Evolutionary conservation across 2,329 filamentous ascomycete species (phyloP).

Genomic region (Fusarium anthophilum): DNA sequence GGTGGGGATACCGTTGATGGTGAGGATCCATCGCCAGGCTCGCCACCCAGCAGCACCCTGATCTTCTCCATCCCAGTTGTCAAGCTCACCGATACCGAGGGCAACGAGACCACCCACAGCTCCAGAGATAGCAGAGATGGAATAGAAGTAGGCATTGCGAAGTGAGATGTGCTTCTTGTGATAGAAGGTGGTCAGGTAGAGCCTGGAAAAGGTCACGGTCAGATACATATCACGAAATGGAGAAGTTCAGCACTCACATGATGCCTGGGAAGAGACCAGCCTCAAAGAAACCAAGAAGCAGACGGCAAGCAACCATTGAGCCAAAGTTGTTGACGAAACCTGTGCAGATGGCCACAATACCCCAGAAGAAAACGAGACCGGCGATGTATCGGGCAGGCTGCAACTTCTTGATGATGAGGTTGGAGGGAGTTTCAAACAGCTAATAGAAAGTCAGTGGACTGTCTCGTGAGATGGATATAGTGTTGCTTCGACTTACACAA

Average conservation of each 20-base stretch:
- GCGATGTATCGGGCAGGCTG: conserved; percentile 59
- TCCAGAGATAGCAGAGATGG: conserved; percentile 68
- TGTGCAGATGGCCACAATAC: conserved; percentile 53
- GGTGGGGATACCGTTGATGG: conserved; percentile 57
- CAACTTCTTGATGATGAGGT: conserved; percentile 50
- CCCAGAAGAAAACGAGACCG: conserved; percentile 56
- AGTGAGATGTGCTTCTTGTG: conserved; percentile 68
- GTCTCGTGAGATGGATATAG: fast-evolving
- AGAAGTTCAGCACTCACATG: conserved; percentile 35
- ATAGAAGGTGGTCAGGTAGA: conserved; percentile 71
- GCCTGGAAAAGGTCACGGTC: conserved; percentile 8
- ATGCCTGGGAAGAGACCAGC: conserved; percentile 62
- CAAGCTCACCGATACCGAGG: conserved; percentile 61
- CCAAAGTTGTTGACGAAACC: conserved; percentile 57
- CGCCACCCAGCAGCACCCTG: conserved; percentile 64
- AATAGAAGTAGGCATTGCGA: conserved; percentile 71
- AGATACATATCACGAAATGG: neutral
- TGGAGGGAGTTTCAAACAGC: conserved; percentile 54
- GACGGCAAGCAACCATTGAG: conserved; percentile 55
- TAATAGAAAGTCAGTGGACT: neutral
- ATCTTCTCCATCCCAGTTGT: conserved; percentile 41
- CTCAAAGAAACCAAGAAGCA: conserved; percentile 50
- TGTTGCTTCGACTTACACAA: conserved; percentile 49
- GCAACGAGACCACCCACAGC: conserved; percentile 72
- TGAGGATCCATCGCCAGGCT: conserved; percentile 76